Percentiles rank a stretch among this genome's conserved stretches.
These are phyloP conservation scores for Phytopythium montanum DNA, from an alignment of 352 stramenopile genomes.

Conservation along the genomic window DNA sequence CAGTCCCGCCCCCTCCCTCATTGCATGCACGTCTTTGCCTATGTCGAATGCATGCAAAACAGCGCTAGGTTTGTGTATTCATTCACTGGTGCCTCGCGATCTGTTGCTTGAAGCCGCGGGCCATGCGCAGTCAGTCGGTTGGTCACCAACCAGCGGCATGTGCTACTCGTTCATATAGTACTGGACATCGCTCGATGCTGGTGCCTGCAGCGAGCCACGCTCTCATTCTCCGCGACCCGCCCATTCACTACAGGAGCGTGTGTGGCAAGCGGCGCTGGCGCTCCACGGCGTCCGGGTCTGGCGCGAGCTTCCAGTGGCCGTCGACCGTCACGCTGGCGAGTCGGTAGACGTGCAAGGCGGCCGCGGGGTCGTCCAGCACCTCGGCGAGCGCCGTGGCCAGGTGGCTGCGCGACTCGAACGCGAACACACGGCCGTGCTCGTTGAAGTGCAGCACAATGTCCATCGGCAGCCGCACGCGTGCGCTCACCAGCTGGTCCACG, in stretches of 20 bases:
- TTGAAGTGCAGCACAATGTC: conserved; percentile 79
- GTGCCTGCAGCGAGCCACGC: too few species aligned
- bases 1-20: conserved; percentile 24
- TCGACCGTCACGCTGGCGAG: conserved; percentile 29
- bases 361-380: conserved; percentile 29
- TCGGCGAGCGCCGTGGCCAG: conserved; percentile 37
- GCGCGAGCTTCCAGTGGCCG: conserved; percentile 32
- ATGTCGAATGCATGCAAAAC: too few species aligned
- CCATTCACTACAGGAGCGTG: conserved; percentile 18
- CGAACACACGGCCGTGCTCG: conserved; percentile 66
- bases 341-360: conserved; percentile 26
- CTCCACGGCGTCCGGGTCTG: conserved; percentile 12
- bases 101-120: too few species aligned
- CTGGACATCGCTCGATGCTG: too few species aligned
- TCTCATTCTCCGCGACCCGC: not conserved
- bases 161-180: too few species aligned
- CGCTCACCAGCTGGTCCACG: conserved; percentile 24
- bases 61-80: too few species aligned
- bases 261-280: conserved; percentile 16
- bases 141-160: too few species aligned
- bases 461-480: conserved; percentile 18
- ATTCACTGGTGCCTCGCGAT: too few species aligned
- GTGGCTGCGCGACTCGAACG: conserved; percentile 63
- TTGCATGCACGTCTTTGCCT: not conserved
- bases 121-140: too few species aligned